Evolutionary conservation across 208 protist species (phyloP), one percentile per base, ranked within the genome.

Genomic region (Histomonas meleagridis): DNA sequence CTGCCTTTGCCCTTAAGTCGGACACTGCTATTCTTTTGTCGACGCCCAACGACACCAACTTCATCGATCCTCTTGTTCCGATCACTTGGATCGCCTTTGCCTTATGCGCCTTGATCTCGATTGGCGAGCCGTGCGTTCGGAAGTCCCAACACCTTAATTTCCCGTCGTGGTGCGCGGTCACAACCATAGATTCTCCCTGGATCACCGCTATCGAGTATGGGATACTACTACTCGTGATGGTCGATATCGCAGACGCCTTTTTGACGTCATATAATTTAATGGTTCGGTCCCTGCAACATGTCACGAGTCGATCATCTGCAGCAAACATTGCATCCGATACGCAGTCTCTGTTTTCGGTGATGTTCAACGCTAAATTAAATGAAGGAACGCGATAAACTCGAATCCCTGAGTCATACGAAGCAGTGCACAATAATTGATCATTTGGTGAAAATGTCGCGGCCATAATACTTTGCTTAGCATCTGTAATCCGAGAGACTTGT

Each of bases 191-290:
- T 32, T 86, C n/a, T 46, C 46, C 35, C 26, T 86, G 76, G 7
- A 18, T 57, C 32, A 46, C 10, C 32, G 46, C 55, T 5, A 86
- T 49, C 9, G 76, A 86, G 46, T 86, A 51, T 38, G 76, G 40
- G 0, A 26, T 51, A 18, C 26, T 40, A 23, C 10, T 38, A 2
- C 46, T 21, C 21, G 46, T 86, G 28, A 55, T 46, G 14, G n/a
- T 86, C 0, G 23, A 38, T 26, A 55, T 57, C 7, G 76, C 46
- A 21, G 12, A 18, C 2, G 40, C 0, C 12, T 16, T 0, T 5
- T 49, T 51, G 16, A 86, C 46, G 55, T 86, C 76, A n/a, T 51
- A 86, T 55, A 86, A 18, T 86, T 49, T 86, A 38, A 86, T 43
- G 3, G 40, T 55, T 86, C 55, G 76, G 38, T 86, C 46, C 9